phyloP scores from a whole-genome alignment of 108 stramenopile genomes.

The Epithemia pelagica region DNA sequence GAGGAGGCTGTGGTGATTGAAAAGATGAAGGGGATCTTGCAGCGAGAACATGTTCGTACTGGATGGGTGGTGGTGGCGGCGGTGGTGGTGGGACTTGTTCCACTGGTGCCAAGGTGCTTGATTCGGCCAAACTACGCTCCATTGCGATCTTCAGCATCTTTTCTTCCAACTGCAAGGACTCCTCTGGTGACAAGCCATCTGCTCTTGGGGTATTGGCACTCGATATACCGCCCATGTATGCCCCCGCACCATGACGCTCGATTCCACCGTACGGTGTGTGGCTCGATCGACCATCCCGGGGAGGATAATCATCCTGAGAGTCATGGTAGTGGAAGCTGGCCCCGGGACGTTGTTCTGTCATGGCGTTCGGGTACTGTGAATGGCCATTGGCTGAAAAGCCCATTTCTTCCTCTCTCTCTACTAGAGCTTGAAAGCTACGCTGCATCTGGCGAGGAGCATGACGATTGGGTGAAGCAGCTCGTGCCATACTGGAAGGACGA shows the following conservation, averaged over 20 bases:
- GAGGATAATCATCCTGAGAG: no score
- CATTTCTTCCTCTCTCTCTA: no score
- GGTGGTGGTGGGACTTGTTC: neutral
- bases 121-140: neutral
- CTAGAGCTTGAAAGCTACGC: no score
- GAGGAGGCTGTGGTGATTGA: neutral
- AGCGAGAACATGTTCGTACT: neutral
- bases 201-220: neutral
- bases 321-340: neutral
- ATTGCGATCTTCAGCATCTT: neutral
- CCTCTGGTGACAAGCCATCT: neutral
- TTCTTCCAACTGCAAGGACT: neutral
- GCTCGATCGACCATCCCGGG: no score
- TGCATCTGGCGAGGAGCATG: no score
- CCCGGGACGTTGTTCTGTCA: neutral
- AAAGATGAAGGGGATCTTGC: neutral
- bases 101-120: neutral
- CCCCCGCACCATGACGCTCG: no score
- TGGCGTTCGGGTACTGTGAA: neutral
- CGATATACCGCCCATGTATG: no score
- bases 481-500: no score
- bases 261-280: no score
- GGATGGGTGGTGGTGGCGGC: neutral
- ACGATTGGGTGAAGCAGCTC: no score
- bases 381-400: no score